Percentiles rank a stretch among this genome's conserved stretches.
phyloP scores from a whole-genome alignment of 192 early-diverging fungal genomes.

The Chytriomyces sp. region DNA sequence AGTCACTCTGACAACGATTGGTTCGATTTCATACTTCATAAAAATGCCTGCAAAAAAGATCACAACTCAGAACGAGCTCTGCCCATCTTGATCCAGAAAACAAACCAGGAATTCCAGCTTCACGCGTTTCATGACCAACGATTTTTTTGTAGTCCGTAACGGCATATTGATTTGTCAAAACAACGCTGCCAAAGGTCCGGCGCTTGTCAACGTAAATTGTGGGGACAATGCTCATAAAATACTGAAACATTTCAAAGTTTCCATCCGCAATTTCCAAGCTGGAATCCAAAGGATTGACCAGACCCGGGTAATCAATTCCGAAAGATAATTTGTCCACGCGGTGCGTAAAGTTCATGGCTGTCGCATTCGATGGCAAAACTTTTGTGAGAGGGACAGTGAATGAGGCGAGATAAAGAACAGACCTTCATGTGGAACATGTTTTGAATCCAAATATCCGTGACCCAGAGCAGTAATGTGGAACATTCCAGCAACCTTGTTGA shows the following conservation, averaged over 20 bases:
- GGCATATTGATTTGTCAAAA: conserved; percentile 94
- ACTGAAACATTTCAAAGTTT: conserved; percentile 82
- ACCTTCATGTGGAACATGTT: conserved; percentile 72
- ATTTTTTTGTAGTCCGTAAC: conserved; percentile 76
- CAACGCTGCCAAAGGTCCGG: conserved; percentile 45
- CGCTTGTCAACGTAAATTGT: conserved; percentile 74
- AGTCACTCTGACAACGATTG: conserved; percentile 79
- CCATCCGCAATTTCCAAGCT: conserved; percentile 69
- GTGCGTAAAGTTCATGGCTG: conserved; percentile 93
- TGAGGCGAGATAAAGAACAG: background rate
- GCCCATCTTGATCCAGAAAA: background rate
- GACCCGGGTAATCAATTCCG: conserved; percentile 79
- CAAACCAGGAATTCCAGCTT: conserved; percentile 53
- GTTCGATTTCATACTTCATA: conserved; percentile 91
- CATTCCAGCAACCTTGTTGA: conserved; percentile 85
- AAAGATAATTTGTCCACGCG: conserved; percentile 91
- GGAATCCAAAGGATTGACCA: conserved; percentile 87
- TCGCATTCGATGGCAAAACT: conserved; percentile 8
- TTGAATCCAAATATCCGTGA: conserved; percentile 78
- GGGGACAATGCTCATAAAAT: conserved; percentile 87
- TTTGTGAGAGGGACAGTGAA: background rate
- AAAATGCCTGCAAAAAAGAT: conserved; percentile 67
- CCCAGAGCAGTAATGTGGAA: conserved; percentile 90
- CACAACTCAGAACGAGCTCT: conserved; percentile 2
- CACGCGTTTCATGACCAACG: conserved; percentile 32